A percentile compares a stretch with the other conserved stretches of the same genome.
Conservation (phyloP, 2,329 filamentous ascomycete genomes). For the Talaromyces sp. region DNA sequence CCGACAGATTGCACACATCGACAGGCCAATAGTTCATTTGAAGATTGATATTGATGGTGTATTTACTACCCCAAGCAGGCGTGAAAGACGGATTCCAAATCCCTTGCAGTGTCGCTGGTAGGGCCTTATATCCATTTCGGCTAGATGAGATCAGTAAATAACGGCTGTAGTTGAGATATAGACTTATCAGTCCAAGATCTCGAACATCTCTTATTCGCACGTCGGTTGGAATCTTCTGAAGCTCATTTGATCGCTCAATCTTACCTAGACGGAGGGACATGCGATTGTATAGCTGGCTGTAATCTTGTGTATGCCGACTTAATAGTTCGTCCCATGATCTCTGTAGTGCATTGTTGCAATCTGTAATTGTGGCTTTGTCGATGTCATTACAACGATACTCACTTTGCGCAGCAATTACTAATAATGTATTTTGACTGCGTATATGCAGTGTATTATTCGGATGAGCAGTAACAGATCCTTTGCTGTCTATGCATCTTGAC, state of each 20-base stretch:
- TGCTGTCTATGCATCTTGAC: conserved; percentile 26
- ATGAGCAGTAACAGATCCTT: conserved; percentile 29
- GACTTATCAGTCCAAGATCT: conserved; percentile 52
- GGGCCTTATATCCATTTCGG: conserved; percentile 39
- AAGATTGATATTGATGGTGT: conserved; percentile 58
- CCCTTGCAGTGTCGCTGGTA: conserved; percentile 58
- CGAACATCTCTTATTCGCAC: conserved; percentile 29
- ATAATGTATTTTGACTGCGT: conserved; percentile 34
- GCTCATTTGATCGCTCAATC: not conserved
- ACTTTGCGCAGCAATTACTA: conserved; percentile 42
- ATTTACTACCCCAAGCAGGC: conserved; percentile 54
- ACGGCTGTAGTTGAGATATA: conserved; percentile 54
- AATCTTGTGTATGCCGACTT: conserved; percentile 35
- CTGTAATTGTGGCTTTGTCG: conserved; percentile 27
- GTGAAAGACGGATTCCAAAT: conserved; percentile 51
- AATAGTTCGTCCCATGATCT: conserved; percentile 25
- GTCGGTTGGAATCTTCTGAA: conserved; percentile 30
- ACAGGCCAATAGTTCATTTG: conserved; percentile 62
- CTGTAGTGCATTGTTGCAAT: conserved; percentile 27
- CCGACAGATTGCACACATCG: conserved; percentile 50
- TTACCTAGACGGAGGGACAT: conserved; percentile 21
- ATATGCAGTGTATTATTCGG: conserved; percentile 37
- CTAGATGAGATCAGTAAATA: conserved; percentile 57
- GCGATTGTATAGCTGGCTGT: conserved; percentile 30
- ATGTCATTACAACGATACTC: conserved; percentile 34